Evolutionary conservation across 202 grass and related monocot genomes (phyloP), one percentile per base, ranked within the genome.

Genomic region (Carex arenaria): DNA sequence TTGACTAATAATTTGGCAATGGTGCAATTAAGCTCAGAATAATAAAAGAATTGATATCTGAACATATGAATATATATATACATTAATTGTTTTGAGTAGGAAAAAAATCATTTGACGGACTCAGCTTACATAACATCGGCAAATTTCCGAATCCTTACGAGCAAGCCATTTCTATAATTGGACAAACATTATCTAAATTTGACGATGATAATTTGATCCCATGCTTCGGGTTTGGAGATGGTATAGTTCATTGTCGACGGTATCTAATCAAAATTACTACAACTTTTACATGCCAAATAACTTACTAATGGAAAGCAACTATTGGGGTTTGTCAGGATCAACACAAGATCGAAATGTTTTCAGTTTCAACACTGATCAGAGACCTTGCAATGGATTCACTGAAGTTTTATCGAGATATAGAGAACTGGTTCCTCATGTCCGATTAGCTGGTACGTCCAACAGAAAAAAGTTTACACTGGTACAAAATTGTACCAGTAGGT

Each of bases 271-370:
- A 7, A 12, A 51, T 64, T 65, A 32, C 2, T 45, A 66, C 31
- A 69, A 87, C 51, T 75, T 53, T 76, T 85, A 5, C 65, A 12
- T 20, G 15, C 42, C 7, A 88, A 70, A 19, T 82, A 86, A 31
- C 65, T 47, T 26, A 65, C 32, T 38, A 76, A 85, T 83, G 19
- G 23, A 12, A 81, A 80, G 84, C 36, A 65, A 75, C 20, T 32
- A 38, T 18, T 78, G 28, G 7, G 14, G 14, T 61, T 67, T 79
- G 72, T 55, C 85, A 94, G 92, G 87, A 64, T 90, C 92, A 75
- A 94, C 92, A n/a, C 92, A 91, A 85, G 92, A 94, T 80, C 92
- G 87, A 86, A 90, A 91, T 88, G 92, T 94, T 69, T 94, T 94
- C 64, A 67, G 80, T 75, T 94, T 94, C 83, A 77, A 91, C 67